These are phyloP conservation scores for Aspergillus pseudoterreus DNA, from an alignment of 2,329 filamentous ascomycete genomes.

Conservation along the genomic window DNA sequence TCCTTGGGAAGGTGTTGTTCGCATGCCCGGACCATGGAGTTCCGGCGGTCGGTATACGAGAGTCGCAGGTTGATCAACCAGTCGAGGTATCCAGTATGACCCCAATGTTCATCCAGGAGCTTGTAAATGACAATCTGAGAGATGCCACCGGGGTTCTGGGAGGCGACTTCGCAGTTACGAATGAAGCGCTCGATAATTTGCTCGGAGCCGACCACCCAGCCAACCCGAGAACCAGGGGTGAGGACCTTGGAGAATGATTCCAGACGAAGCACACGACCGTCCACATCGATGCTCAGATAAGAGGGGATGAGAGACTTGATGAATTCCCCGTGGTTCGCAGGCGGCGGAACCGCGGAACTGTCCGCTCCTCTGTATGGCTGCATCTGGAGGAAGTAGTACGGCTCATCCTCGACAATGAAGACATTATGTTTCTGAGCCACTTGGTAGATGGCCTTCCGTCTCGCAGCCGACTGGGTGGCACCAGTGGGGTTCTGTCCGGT, in stretches of 20 bases:
- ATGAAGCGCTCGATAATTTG: conserved; percentile 80
- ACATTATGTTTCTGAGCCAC: conserved; percentile 81
- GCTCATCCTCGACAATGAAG: conserved; percentile 86
- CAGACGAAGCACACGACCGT: conserved; percentile 84
- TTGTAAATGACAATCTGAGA: conserved; percentile 83
- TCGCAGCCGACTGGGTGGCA: conserved; percentile 67
- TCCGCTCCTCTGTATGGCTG: conserved; percentile 63
- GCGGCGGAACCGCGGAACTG: conserved; percentile 51
- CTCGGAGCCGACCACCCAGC: conserved; percentile 85
- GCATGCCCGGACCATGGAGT: conserved; percentile 75
- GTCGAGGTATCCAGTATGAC: conserved; percentile 80
- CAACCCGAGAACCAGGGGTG: conserved; percentile 73
- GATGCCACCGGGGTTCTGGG: conserved; percentile 81
- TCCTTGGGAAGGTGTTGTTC: conserved; percentile 70
- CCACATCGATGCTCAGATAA: conserved; percentile 73
- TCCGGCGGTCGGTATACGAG: conserved; percentile 75
- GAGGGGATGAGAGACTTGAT: conserved; percentile 69
- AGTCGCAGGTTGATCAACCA: conserved; percentile 82
- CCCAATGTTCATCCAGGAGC: conserved; percentile 90
- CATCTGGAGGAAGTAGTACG: conserved; percentile 90
- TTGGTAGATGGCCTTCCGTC: conserved; percentile 69
- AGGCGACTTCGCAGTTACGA: conserved; percentile 76
- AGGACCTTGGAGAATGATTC: conserved; percentile 94
- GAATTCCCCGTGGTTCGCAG: conserved; percentile 67
- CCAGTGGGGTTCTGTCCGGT: conserved; percentile 91